These are phyloP conservation scores for Solanum chmielewskii DNA, from an alignment of 257 asterid species.

Conservation along the genomic window DNA sequence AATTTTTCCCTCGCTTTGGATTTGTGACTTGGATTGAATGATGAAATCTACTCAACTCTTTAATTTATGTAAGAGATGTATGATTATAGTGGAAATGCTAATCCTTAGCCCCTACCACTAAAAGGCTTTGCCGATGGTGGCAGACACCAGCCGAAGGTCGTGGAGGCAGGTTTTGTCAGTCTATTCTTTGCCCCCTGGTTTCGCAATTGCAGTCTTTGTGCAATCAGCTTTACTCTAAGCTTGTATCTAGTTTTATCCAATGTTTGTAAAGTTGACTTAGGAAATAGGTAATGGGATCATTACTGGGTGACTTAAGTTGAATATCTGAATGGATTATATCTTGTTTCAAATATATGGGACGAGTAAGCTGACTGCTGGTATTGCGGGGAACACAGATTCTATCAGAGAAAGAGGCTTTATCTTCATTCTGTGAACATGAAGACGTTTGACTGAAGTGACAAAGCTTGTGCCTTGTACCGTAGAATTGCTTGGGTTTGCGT, in stretches of 20 bases:
- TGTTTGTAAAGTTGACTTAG: not conserved
- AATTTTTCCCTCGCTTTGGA: constrained; percentile 3
- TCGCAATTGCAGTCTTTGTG: not conserved
- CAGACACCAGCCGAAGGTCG: constrained; percentile 1
- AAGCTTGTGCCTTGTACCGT: not conserved
- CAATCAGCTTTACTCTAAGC: not conserved
- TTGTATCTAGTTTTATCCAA: not conserved
- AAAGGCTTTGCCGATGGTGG: constrained; percentile 1
- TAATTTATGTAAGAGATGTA: constrained; percentile 2
- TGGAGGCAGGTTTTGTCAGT: constrained; percentile 10
- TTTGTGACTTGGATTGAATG: constrained; percentile 11
- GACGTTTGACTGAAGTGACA: not conserved
- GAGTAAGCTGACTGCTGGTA: not conserved
- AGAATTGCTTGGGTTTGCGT: not conserved
- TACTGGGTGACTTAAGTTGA: not conserved
- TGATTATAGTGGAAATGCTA: constrained; percentile 2
- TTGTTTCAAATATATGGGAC: not conserved
- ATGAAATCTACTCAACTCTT: constrained; percentile 6
- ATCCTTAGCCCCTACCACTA: constrained; percentile 1
- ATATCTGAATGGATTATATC: not conserved
- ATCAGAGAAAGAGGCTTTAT: not conserved
- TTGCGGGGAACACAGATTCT: not conserved
- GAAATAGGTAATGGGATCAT: not conserved
- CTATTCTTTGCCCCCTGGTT: not conserved
- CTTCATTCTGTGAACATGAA: not conserved